Conservation (phyloP, 2,329 filamentous ascomycete species). For the Talaromyces sp. region DNA sequence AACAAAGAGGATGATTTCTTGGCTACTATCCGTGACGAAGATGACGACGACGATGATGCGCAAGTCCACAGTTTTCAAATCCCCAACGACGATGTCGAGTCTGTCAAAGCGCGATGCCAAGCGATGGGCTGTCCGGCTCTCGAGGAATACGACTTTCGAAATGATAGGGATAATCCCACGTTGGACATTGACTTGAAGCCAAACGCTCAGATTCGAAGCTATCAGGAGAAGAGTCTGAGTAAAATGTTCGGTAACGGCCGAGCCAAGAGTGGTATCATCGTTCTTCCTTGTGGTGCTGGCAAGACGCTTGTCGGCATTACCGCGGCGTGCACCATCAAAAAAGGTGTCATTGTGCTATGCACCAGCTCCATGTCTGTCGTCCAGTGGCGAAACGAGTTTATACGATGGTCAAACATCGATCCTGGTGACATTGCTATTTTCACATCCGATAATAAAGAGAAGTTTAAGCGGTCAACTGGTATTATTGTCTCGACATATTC, state of each 20-base stretch:
- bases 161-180: constrained; percentile 83
- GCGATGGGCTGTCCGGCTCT: constrained; percentile 82
- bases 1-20: constrained; percentile 66
- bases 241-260: constrained; percentile 99
- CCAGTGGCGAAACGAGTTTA: constrained; percentile 93
- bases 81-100: constrained; percentile 73
- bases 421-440: constrained; percentile 92
- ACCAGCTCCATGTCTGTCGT: constrained; percentile 98
- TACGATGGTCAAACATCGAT: constrained; percentile 98
- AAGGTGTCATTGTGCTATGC: constrained; percentile 90
- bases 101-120: constrained; percentile 84
- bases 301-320: constrained; percentile 99
- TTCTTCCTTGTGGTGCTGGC: constrained; percentile 90
- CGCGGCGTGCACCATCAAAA: constrained; percentile 95
- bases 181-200: constrained; percentile 91
- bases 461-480: constrained; percentile 83
- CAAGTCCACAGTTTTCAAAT: constrained; percentile 94
- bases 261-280: constrained; percentile 95
- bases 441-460: constrained; percentile 85
- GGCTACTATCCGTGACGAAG: constrained; percentile 66
- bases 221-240: constrained; percentile 94
- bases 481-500: constrained; percentile 98
- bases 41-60: constrained; percentile 78
- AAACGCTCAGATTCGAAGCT: constrained; percentile 83
- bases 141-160: constrained; percentile 96